Evolutionary conservation across 805 yeast genomes (phyloP), one percentile per base, ranked within the genome.

Genomic region (Metschnikowia chrysomelidarum): DNA sequence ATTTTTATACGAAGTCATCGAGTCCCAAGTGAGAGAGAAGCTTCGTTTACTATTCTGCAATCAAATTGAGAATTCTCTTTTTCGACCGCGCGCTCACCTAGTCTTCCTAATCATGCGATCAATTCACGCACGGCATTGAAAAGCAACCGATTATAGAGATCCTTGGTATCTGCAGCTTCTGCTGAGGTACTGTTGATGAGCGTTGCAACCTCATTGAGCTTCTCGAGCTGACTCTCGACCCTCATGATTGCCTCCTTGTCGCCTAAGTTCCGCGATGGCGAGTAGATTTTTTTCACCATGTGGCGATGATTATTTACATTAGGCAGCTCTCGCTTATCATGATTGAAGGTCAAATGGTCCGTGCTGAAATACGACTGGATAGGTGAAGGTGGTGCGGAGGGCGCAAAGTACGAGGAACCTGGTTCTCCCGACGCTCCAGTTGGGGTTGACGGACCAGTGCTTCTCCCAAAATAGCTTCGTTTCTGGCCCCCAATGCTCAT

Each of bases 241-340:
- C 36, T 31, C 14, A 46, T 40, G 7, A 64, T 53, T 17, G 43
- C 31, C 17, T 57, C 61, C 30, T 44, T 41, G 44, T 67, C 57
- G 1, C 69, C 71, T 7, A 53, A 43, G 27, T 54, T 61, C 36
- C 56, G 58, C 11, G 38, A 38, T 2, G 69, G 69, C 1, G 68
- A 52, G 40, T 48, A 66, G 5, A 68, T 50, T 48, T 65, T 67
- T 36, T 53, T 55, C 24, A 64, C 58, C 5, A 59, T 54, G 4
- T 69, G 64, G 34, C 59, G 59, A 47, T 64, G 66, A 12, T 34
- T 38, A 19, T 53, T 41, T 14, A 34, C 30, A 12, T 30, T 19
- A 10, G 29, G 37, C 13, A 29, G 20, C 3, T 30, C 36, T 14
- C 42, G 29, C 12, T 36, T 35, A 7, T 42, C 47, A 14, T 32